Percentiles rank a stretch among this genome's conserved stretches.
These are phyloP conservation scores for Parastagonospora nodorum DNA, from an alignment of 2,329 filamentous ascomycete species.

Conservation along the genomic window DNA sequence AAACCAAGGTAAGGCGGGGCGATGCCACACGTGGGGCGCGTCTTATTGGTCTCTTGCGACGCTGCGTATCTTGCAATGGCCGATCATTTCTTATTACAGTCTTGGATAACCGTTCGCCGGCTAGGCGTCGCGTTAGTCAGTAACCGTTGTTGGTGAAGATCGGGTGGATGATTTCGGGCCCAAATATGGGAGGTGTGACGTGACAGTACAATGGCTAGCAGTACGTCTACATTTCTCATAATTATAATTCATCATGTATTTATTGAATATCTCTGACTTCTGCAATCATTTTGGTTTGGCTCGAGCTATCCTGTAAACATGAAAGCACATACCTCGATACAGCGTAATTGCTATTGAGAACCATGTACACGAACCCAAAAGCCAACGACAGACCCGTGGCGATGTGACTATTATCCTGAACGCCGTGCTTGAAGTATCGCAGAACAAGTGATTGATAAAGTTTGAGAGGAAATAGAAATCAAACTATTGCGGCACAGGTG, in stretches of 20 bases:
- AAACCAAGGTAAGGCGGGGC: not conserved
- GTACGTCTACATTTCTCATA: too few species aligned
- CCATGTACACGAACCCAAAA: slow-evolving; percentile 1
- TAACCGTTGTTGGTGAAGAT: too few species aligned
- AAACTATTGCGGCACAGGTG: slow-evolving; percentile 18
- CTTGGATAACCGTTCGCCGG: not conserved
- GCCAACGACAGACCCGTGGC: slow-evolving; percentile 2
- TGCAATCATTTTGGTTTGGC: slow-evolving; percentile 4
- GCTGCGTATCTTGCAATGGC: not conserved
- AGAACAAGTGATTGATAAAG: not conserved
- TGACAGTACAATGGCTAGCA: too few species aligned
- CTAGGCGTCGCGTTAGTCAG: not conserved
- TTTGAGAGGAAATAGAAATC: slow-evolving; percentile 4
- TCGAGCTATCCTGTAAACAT: slow-evolving; percentile 4
- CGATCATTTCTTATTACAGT: not conserved
- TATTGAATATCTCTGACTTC: not conserved
- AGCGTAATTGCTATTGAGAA: not conserved
- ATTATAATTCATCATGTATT: too few species aligned
- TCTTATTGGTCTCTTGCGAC: not conserved
- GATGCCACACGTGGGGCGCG: not conserved
- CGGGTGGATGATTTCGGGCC: not conserved
- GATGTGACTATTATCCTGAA: slow-evolving; percentile 15
- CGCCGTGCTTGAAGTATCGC: slow-evolving; percentile 20
- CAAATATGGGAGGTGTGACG: not conserved
- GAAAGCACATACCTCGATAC: slow-evolving; percentile 7